Base-by-base conservation (phyloP, 768 basidiomycete genomes). In the Pleurotus salmoneostramineus region DNA sequence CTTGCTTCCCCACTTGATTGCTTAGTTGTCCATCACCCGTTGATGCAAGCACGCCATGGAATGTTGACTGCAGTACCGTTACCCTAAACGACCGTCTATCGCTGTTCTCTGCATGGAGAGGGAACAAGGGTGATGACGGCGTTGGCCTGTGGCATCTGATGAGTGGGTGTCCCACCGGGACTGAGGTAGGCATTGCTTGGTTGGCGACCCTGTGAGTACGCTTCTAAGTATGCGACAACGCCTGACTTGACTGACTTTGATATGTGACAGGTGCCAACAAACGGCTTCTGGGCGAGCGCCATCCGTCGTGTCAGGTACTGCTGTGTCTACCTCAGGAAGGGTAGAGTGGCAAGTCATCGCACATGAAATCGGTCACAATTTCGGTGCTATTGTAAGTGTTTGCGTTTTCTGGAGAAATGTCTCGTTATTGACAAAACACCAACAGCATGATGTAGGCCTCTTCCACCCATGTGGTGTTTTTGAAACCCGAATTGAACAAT, bases 61-160 rank as follows among this genome's bases (percentile, higher is more conserved):
- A 96, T 70, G 70, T 88, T 12, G 80, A 79, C 3, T 95, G 93
- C 71, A 74, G 73, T 34, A 72, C 64, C 50, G 69, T 78, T 62
- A 80, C 77, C 4, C 77, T 96, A 50, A 87, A 92, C 68, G 70
- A 78, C 43, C 83, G 93, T 4, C 76, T 95, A 31, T 91, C 89
- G 12, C 69, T 84, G 3, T 94, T 96, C 71, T 90, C 88, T 4
- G 74, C 84, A 59, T 96, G 93, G 93, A 77, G 93, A 58, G 92
- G 91, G 0, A 65, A 72, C 45, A 87, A 86, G 63, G 83, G 87
- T 5, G 70, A 77, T n/a, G 91, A 93, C 66, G 81, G 84, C 14
- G 84, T 81, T 17, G 93, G 93, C 2, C 76, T 96, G 33, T 95
- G 92, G 89, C 93, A 94, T 73, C 74, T 95, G 10, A 89, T 95